Base-by-base conservation (phyloP, 2,329 filamentous ascomycete species). In the Cytospora mali region DNA sequence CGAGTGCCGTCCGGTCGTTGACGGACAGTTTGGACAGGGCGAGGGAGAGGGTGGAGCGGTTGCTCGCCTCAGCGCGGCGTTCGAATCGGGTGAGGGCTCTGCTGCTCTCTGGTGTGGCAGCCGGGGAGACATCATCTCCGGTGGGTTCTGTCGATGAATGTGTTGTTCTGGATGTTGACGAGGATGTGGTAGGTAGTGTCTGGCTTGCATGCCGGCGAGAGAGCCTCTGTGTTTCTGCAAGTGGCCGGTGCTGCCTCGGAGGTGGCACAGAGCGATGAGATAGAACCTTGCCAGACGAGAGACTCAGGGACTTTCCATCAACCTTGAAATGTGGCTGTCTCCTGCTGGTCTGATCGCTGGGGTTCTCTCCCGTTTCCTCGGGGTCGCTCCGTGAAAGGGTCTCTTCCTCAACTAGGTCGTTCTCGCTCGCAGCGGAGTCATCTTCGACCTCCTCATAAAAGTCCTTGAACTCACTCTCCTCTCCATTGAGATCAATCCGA, bases 251-350 rank as follows among this genome's bases (percentile, higher is more conserved):
- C 6, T 50, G 21, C 6, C 18, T 52, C 10, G 51, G 56, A 14
- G 31, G 11, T 1, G 61, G 48, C 10, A 56, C 56, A 3, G 69
- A 70, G 23, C 73, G 71, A 50, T 73, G 70, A 16, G 69, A 67
- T 6, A 77, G 66, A 9, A 73, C 66, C 25, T 71, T 76, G 4
- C 76, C 75, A 0, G 75, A 77, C 0, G 74, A 68, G 0, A 77
- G 64, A 6, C 68, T 68, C 0, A 77, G 56, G 6, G 71, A 70
- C 21, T 66, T 64, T 1, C 70, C 71, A 27, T 70, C 66, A 2
- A 56, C 21, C 29, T 28, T 28, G 5, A 21, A 27, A 11, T 35
- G 29, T 7, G 23, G 0, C 16, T 16, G 6, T 11, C 33, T 42
- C 13, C 33, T 23, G 4, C 9, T 50, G 4, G 5, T 5, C 21